Evolutionary conservation across 108 stramenopile species (phyloP), one percentile per base, ranked within the genome.

Genomic region (Nannochloropsis salina): DNA sequence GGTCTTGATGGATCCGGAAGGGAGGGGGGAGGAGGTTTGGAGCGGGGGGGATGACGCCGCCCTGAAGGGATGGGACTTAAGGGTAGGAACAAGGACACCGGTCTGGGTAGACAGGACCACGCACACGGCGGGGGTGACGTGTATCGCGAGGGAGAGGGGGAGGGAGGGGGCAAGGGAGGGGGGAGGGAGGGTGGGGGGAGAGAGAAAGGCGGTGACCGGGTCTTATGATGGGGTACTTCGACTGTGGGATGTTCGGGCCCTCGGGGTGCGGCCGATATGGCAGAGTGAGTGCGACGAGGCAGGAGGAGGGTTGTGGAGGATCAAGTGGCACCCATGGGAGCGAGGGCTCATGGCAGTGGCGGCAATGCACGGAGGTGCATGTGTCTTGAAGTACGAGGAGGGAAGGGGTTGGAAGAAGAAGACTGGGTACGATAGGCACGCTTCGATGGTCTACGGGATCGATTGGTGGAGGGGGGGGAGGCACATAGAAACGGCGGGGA

Each of bases 301-400:
- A 4, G 89, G 85, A 2, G 89, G 89, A 21, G 89, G 89, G 1
- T 22, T 89, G 42, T 89, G 89, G 89, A 82, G 89, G 6, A 10
- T 85, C 9, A 85, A 83, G 43, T 89, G 89, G 89, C 85, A 85
- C 42, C 89, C 89, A 9, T 21, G 51, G 43, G 45, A 82, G 45
- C 74, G 81, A 20, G 41, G 80, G 0, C 0, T 9, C 2, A 80
- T 89, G 79, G 85, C 86, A 9, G 89, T 85, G 83, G 89, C 89
- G 74, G 86, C 85, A 83, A 89, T 89, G 89, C 89, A 89, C 83
- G 83, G 47, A n/a, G 89, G 89, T 5, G 86, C 86, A 45, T 11
- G 47, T 6, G 86, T 89, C 15, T n/a, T 89, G 15, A 80, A 86
- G 22, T 80, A 15, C 41, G 44, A 10, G 79, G 80, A 80, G 80